Percentiles rank a stretch among this genome's conserved stretches.
phyloP scores from a whole-genome alignment of 306 rosid species.

The Pyrus communis region DNA sequence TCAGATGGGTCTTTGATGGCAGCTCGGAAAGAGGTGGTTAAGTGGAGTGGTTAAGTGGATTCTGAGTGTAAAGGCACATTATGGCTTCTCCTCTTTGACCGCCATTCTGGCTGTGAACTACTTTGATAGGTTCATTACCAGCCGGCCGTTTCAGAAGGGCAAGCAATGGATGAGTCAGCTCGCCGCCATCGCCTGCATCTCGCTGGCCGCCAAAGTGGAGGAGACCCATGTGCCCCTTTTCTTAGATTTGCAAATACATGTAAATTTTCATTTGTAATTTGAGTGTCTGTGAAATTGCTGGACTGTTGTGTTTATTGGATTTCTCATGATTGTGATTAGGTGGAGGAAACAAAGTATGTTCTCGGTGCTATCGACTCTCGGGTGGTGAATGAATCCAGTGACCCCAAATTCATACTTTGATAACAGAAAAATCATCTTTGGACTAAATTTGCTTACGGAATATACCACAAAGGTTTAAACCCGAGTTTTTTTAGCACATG shows the following conservation, averaged over 20 bases:
- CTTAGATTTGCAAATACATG: slow-evolving; percentile 68
- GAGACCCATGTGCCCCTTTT: slow-evolving; percentile 81
- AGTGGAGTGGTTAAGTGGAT: no score
- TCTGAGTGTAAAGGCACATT: no score
- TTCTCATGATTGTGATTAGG: slow-evolving; percentile 35
- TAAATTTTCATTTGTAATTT: slow-evolving; percentile 4
- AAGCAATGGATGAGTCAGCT: slow-evolving; percentile 90
- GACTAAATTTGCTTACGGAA: no score
- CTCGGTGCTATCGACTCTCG: slow-evolving; percentile 78
- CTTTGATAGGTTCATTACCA: slow-evolving; percentile 73
- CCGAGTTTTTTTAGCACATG: no score
- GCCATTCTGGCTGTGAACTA: slow-evolving; percentile 71
- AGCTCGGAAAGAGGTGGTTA: no score
- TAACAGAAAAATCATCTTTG: not conserved
- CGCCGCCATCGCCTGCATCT: slow-evolving; percentile 64
- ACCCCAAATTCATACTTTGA: slow-evolving; percentile 85
- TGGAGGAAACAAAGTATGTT: slow-evolving; percentile 59
- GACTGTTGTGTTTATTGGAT: not conserved
- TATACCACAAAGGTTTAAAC: no score
- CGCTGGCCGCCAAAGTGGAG: slow-evolving; percentile 85
- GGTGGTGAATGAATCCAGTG: slow-evolving; percentile 89
- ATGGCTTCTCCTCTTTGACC: no score
- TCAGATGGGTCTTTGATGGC: no score
- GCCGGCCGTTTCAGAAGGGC: slow-evolving; percentile 44
- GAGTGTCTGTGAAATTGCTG: slow-evolving; percentile 47